Evolutionary conservation across 345 rosid species (phyloP).

Genomic region (Schrenkiella parvula): DNA sequence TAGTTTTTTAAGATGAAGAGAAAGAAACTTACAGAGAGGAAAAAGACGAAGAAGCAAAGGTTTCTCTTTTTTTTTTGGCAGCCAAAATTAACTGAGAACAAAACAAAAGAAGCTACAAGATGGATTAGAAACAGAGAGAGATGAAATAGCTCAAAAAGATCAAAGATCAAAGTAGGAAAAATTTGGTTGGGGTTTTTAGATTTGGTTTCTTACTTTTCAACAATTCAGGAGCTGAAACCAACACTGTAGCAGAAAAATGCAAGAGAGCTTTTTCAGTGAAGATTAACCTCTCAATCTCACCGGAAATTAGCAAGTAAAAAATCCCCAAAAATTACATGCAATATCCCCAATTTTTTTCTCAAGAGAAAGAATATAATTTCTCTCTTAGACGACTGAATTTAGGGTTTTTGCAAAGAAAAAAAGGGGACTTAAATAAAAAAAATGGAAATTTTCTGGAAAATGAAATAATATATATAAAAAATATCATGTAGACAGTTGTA

Average conservation of each 20-base stretch:
- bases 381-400: slow-evolving; percentile 29
- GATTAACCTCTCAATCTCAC: slow-evolving; percentile 17
- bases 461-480: not conserved
- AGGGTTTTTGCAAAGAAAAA: slow-evolving; percentile 32
- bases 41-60: slow-evolving; percentile 29
- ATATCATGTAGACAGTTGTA: slow-evolving; percentile 36
- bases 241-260: slow-evolving; percentile 30
- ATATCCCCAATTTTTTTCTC: slow-evolving; percentile 12
- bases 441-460: slow-evolving; percentile 19
- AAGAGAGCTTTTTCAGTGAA: slow-evolving; percentile 12
- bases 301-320: slow-evolving; percentile 12
- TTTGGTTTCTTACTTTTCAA: slow-evolving; percentile 27
- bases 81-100: not conserved
- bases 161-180: slow-evolving; percentile 23
- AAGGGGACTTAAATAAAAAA: slow-evolving; percentile 4
- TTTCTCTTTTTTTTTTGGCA: not conserved
- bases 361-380: slow-evolving; percentile 21
- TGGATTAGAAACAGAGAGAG: not conserved
- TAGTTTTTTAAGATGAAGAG: slow-evolving; percentile 38
- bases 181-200: slow-evolving; percentile 10
- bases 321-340: slow-evolving; percentile 26
- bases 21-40: slow-evolving; percentile 46
- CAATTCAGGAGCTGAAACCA: slow-evolving; percentile 18
- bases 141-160: not conserved
- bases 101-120: not conserved